Evolutionary conservation across 1,284 basidiomycete genomes (phyloP).

Genomic region (Grifola frondosa): DNA sequence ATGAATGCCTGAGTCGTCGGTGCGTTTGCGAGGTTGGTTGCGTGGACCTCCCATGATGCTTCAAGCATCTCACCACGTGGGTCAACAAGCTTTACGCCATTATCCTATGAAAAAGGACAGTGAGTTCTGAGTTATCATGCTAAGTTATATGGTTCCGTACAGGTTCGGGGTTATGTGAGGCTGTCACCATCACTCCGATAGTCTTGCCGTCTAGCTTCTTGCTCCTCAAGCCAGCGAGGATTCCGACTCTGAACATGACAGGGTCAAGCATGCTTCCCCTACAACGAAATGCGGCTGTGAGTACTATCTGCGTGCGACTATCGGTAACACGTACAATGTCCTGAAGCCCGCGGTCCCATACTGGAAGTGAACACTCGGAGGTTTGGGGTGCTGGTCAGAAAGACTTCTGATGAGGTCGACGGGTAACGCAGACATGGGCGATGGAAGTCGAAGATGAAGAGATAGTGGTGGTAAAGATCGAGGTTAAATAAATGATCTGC

Average conservation of each 20-base stretch:
- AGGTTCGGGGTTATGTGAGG: constrained; percentile 96
- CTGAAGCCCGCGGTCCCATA: constrained; percentile 98
- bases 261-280: constrained; percentile 87
- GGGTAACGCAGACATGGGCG: constrained; percentile 44
- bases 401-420: constrained; percentile 46
- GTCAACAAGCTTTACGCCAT: constrained; percentile 98
- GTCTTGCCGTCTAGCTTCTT: constrained; percentile 88
- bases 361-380: constrained; percentile 62
- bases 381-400: constrained; percentile 64
- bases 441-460: constrained; percentile 5
- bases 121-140: constrained; percentile 2
- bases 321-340: constrained; percentile 67
- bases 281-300: neutral
- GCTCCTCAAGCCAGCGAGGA: constrained; percentile 89
- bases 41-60: constrained; percentile 88
- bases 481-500: constrained; percentile 11
- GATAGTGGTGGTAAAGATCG: constrained; percentile 1
- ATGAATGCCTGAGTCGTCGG: constrained; percentile 73
- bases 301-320: neutral
- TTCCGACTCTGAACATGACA: constrained; percentile 90
- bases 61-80: constrained; percentile 99
- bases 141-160: constrained; percentile 45
- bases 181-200: constrained; percentile 98
- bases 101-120: constrained; percentile 64
- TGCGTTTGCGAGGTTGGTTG: constrained; percentile 90